These are phyloP conservation scores for Lepiota brunneoincarnata DNA, from an alignment of 768 basidiomycete genomes.

Conservation along the genomic window DNA sequence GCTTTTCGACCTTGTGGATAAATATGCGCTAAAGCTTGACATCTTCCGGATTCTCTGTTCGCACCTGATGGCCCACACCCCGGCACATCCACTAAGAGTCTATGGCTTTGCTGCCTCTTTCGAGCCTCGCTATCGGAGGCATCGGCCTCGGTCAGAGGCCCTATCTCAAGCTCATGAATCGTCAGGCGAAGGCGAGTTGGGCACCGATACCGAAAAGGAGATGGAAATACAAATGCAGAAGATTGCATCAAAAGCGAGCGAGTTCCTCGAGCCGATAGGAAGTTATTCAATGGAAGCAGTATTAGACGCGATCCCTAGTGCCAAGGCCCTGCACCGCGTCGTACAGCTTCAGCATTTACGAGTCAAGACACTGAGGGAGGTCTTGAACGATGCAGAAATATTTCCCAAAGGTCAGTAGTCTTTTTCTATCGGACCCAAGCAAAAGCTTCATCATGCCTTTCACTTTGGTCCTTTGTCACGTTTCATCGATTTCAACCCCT, in stretches of 20 bases:
- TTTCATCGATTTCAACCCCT: neutral
- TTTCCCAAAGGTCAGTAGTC: conserved; percentile 61
- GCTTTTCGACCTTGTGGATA: conserved; percentile 60
- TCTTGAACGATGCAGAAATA: conserved; percentile 56
- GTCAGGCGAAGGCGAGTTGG: neutral
- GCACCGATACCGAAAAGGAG: conserved; percentile 2
- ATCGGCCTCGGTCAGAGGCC: neutral
- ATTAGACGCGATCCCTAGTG: conserved; percentile 46
- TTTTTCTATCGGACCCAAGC: neutral
- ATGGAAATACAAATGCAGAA: conserved; percentile 36
- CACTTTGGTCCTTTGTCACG: neutral
- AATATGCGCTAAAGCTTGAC: conserved; percentile 54
- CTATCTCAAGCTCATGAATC: neutral
- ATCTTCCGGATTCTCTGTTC: conserved; percentile 40
- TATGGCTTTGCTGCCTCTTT: conserved; percentile 49
- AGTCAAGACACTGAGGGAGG: conserved; percentile 46
- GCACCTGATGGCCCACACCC: conserved; percentile 59
- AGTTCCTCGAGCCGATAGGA: conserved; percentile 56
- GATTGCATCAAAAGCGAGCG: conserved; percentile 56
- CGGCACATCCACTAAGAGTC: conserved; percentile 60
- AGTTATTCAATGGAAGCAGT: conserved; percentile 52
- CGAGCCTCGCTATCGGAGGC: neutral
- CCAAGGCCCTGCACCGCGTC: conserved; percentile 62
- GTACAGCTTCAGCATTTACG: conserved; percentile 58
- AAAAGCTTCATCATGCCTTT: neutral